Percentiles rank a stretch among this genome's conserved stretches.
Conservation (phyloP, 1,284 basidiomycete species). For the Chalciporus sp. region DNA sequence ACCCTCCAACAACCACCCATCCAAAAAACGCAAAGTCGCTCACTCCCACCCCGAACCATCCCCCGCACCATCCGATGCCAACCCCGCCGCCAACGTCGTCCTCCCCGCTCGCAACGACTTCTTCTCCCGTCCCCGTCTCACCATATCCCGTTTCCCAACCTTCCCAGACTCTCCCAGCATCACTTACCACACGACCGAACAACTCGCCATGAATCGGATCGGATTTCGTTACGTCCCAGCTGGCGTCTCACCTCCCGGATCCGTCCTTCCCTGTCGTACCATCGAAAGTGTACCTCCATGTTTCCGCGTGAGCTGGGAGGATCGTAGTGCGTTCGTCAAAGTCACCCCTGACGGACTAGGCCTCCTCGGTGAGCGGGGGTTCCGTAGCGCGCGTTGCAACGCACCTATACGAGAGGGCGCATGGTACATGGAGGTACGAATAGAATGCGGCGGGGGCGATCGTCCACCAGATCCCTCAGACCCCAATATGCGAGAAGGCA, state of each 20-base stretch:
- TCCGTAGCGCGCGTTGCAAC: slow-evolving; percentile 87
- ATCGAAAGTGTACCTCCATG: slow-evolving; percentile 73
- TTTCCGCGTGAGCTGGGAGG: slow-evolving; percentile 83
- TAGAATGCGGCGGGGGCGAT: slow-evolving; percentile 79
- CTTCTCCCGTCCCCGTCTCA: slow-evolving; percentile 63
- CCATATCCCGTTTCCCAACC: slow-evolving; percentile 69
- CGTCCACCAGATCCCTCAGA: slow-evolving; percentile 41
- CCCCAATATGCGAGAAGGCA: slow-evolving; percentile 57
- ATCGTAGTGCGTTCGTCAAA: slow-evolving; percentile 78
- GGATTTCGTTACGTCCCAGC: slow-evolving; percentile 83
- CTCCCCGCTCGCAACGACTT: slow-evolving; percentile 66
- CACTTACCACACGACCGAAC: slow-evolving; percentile 64
- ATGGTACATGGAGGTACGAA: slow-evolving; percentile 93
- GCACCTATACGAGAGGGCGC: slow-evolving; percentile 87
- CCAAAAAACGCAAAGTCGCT: slow-evolving; percentile 44
- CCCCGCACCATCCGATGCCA: slow-evolving; percentile 47
- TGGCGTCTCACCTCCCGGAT: slow-evolving; percentile 67
- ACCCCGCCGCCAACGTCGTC: slow-evolving; percentile 44
- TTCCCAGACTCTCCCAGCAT: slow-evolving; percentile 61
- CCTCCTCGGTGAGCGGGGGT: slow-evolving; percentile 85
- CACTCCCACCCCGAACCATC: slow-evolving; percentile 41
- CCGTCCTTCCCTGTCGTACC: slow-evolving; percentile 66
- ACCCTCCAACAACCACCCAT: slow-evolving; percentile 18
- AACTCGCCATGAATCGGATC: slow-evolving; percentile 71
- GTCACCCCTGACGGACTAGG: slow-evolving; percentile 82